Conservation (phyloP, 2,329 filamentous ascomycete genomes). For the Trichoderma sp. region DNA sequence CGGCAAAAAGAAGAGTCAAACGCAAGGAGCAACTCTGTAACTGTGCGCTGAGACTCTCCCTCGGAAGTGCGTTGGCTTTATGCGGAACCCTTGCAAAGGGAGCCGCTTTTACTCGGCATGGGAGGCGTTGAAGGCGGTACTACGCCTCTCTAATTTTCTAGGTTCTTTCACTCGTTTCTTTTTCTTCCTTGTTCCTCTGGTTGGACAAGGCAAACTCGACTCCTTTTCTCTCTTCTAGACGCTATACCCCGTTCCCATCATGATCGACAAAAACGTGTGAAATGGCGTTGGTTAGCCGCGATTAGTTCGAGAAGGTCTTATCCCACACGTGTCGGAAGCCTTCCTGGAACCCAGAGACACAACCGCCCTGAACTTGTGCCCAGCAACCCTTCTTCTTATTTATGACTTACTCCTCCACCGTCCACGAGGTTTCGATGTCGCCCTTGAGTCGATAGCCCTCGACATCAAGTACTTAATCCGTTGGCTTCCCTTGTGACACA, state of each 20-base stretch:
- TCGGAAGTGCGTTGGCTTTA: background rate
- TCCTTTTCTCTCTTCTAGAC: background rate
- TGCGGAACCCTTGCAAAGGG: conserved; percentile 6
- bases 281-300: background rate
- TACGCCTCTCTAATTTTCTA: background rate
- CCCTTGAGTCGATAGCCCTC: conserved; percentile 12
- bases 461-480: background rate
- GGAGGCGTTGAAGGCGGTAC: background rate
- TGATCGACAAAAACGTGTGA: conserved; percentile 16
- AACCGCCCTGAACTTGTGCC: background rate
- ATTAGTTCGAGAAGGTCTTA: conserved; percentile 8
- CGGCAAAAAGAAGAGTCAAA: background rate
- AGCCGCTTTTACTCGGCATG: conserved; percentile 6
- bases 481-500: conserved; percentile 10
- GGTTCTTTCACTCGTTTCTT: background rate
- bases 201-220: background rate
- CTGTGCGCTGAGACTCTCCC: conserved; percentile 2
- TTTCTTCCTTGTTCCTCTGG: background rate
- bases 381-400: conserved; percentile 5
- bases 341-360: conserved; percentile 3
- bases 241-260: conserved; percentile 10
- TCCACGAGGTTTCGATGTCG: conserved; percentile 14
- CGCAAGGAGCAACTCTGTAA: conserved; percentile 8
- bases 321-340: conserved; percentile 15
- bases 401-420: conserved; percentile 17